A percentile compares a stretch with the other conserved stretches of the same genome.
phyloP scores from a whole-genome alignment of 129 eudicot genomes.

The Kitagawia praeruptora region DNA sequence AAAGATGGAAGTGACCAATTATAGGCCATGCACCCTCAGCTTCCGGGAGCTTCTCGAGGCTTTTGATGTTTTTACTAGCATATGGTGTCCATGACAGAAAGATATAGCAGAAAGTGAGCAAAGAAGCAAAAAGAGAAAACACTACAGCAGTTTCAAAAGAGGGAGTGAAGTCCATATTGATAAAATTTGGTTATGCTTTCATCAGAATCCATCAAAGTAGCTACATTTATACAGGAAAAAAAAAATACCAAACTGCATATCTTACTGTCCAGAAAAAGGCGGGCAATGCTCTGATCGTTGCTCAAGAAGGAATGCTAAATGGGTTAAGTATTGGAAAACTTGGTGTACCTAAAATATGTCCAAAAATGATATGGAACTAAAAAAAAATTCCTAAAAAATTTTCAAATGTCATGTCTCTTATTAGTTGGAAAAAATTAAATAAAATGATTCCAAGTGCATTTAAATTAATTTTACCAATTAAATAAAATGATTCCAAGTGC shows the following conservation, averaged over 20 bases:
- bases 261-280: not conserved
- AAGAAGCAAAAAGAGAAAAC: not conserved
- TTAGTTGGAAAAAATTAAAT: no score
- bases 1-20: slow-evolving; percentile 27
- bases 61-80: not conserved
- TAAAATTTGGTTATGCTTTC: not conserved
- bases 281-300: not conserved
- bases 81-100: no score
- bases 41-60: slow-evolving; percentile 6
- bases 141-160: not conserved
- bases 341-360: no score
- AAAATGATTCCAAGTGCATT: no score
- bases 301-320: no score
- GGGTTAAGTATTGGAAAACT: no score
- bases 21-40: slow-evolving; percentile 35
- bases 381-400: no score
- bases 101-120: not conserved
- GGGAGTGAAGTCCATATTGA: not conserved
- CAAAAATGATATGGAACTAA: no score
- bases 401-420: no score
- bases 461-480: no score
- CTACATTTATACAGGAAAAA: not conserved
- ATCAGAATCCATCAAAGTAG: not conserved
- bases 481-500: no score
- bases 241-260: not conserved